Percentiles rank a stretch among this genome's conserved stretches.
Evolutionary conservation across 495 filamentous ascomycete genomes (phyloP).

Genomic region (Rusavskia elegans): DNA sequence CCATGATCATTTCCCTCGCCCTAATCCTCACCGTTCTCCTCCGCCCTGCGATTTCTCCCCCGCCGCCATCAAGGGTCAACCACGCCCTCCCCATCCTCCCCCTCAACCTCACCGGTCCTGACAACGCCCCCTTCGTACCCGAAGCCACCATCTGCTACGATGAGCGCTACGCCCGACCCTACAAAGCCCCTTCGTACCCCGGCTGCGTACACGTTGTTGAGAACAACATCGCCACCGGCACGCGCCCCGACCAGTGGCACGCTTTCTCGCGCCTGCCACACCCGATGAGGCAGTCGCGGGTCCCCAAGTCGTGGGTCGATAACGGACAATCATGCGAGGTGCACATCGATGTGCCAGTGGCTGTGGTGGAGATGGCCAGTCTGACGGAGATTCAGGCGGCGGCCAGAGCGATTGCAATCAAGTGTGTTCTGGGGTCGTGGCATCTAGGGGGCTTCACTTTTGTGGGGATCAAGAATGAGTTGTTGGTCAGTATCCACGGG

Average conservation of each 20-base stretch:
- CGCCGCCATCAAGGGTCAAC: too few relatives aligned
- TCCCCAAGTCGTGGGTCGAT: not conserved
- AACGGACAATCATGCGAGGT: not conserved
- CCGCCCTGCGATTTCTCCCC: too few relatives aligned
- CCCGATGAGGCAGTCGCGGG: not conserved
- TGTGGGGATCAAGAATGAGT: not conserved
- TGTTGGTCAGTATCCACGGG: not conserved
- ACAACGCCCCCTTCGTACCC: not conserved
- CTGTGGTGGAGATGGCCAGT: not conserved
- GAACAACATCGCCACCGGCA: not conserved
- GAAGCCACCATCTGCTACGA: not conserved
- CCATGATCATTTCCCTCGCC: too few relatives aligned
- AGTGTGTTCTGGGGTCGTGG: not conserved
- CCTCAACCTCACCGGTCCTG: not conserved
- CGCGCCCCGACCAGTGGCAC: not conserved
- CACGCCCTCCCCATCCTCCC: not conserved
- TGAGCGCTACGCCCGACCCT: not conserved
- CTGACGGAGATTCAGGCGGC: not conserved
- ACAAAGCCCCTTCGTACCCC: not conserved
- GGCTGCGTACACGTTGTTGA: not conserved
- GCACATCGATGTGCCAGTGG: not conserved
- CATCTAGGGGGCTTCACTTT: not conserved
- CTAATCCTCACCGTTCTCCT: too few relatives aligned
- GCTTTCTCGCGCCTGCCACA: not conserved
- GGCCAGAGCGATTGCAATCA: not conserved